Conservation (phyloP, 306 rosid genomes). For the Quercus wislizeni region DNA sequence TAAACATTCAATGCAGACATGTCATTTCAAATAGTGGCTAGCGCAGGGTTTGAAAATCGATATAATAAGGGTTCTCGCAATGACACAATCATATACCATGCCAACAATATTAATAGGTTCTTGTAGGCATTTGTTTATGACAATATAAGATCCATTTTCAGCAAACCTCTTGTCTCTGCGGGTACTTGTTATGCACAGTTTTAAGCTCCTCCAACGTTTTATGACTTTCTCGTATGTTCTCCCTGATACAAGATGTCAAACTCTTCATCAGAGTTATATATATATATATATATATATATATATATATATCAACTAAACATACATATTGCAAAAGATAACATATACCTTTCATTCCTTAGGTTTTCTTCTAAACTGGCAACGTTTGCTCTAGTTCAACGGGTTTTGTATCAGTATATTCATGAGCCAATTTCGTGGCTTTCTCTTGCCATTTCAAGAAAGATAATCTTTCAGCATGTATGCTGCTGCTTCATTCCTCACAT, state of each 20-base stretch:
- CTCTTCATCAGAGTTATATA: not conserved
- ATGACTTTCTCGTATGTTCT: slow-evolving; percentile 64
- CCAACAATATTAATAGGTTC: not conserved
- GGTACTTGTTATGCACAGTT: slow-evolving; percentile 54
- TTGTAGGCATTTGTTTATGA: not conserved
- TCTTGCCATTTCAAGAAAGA: slow-evolving; percentile 89
- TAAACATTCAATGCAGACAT: slow-evolving; percentile 4
- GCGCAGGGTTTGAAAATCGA: not conserved
- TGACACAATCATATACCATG: not conserved
- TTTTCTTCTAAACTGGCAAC: slow-evolving; percentile 62
- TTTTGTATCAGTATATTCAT: slow-evolving; percentile 59
- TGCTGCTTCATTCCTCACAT: slow-evolving; percentile 92
- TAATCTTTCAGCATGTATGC: slow-evolving; percentile 81
- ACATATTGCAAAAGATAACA: no score
- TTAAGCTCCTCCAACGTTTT: slow-evolving; percentile 74
- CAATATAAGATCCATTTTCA: slow-evolving; percentile 17
- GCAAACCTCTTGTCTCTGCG: slow-evolving; percentile 65
- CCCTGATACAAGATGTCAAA: slow-evolving; percentile 46
- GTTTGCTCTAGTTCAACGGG: slow-evolving; percentile 44
- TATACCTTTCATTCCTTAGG: slow-evolving; percentile 70
- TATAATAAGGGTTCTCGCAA: not conserved
- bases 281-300: no score
- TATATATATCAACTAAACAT: not conserved
- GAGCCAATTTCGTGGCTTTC: slow-evolving; percentile 77
- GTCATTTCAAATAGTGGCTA: not conserved